A percentile compares a stretch with the other conserved stretches of the same genome.
Evolutionary conservation across 441 rosid species (phyloP).

Genomic region (Eugenia klotzschiana): DNA sequence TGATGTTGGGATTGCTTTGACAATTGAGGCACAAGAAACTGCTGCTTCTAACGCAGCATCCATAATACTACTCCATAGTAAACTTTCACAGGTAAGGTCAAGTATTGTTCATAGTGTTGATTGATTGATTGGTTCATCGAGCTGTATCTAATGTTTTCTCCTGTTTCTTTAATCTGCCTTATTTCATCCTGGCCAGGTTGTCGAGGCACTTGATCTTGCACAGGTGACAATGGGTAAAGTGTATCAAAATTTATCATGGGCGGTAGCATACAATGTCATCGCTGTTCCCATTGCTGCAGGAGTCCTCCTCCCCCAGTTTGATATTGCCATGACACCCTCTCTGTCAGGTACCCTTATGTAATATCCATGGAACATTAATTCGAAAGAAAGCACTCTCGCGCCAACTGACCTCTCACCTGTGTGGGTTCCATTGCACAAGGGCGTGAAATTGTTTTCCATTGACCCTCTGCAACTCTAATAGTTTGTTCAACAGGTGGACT

Average conservation of each 20-base stretch:
- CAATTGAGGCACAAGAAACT: slow-evolving; percentile 74
- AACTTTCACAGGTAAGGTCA: slow-evolving; percentile 55
- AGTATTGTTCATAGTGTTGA: neutral
- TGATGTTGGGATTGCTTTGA: slow-evolving; percentile 86
- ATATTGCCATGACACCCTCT: slow-evolving; percentile 88
- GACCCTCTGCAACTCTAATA: neutral
- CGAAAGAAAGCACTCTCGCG: neutral
- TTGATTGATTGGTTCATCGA: neutral
- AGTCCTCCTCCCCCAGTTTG: slow-evolving; percentile 69
- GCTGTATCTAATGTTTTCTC: neutral
- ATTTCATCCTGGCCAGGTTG: slow-evolving; percentile 28
- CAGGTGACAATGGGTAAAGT: slow-evolving; percentile 86
- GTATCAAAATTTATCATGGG: slow-evolving; percentile 84
- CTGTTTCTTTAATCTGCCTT: neutral
- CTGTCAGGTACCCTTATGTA: slow-evolving; percentile 36
- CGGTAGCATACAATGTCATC: slow-evolving; percentile 59
- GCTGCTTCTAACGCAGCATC: slow-evolving; percentile 87
- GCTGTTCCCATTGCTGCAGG: slow-evolving; percentile 91
- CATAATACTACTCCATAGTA: slow-evolving; percentile 75
- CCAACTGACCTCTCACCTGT: neutral
- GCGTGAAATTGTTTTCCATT: neutral
- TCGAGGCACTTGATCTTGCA: slow-evolving; percentile 74
- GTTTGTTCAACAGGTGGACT: slow-evolving; percentile 47
- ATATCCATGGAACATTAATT: neutral
- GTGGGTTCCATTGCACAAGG: neutral